Evolutionary conservation across 208 protist species (phyloP).

Genomic region (Trypanosoma scelopori): DNA sequence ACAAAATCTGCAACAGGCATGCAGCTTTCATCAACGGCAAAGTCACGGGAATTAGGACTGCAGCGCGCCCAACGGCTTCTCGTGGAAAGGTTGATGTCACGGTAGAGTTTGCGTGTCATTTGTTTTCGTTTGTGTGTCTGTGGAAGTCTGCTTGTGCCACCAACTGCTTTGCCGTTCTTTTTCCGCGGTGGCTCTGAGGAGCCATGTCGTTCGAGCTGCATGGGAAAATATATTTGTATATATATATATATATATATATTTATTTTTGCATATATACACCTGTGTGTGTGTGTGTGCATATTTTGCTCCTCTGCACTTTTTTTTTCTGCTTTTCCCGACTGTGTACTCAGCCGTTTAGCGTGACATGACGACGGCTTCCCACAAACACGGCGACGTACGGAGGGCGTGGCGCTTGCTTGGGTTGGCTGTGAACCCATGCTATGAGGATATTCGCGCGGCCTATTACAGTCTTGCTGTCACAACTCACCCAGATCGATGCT

Average conservation of each 20-base stretch:
- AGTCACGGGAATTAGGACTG: slow-evolving; percentile 21
- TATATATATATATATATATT: slow-evolving; percentile 1
- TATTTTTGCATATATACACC: slow-evolving; percentile 8
- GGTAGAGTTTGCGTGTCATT: background rate
- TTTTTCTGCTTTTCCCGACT: too few relatives aligned
- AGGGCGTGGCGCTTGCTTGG: slow-evolving; percentile 23
- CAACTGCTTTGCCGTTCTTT: background rate
- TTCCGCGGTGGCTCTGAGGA: background rate
- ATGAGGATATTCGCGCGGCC: slow-evolving; percentile 18
- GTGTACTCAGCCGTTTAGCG: background rate
- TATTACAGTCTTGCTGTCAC: slow-evolving; percentile 21
- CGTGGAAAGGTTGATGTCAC: slow-evolving; percentile 4
- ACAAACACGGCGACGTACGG: background rate
- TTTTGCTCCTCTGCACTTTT: background rate
- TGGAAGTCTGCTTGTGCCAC: background rate
- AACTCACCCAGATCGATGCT: slow-evolving; percentile 27
- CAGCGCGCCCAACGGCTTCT: slow-evolving; percentile 23
- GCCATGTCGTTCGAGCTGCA: too few relatives aligned
- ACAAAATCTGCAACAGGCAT: background rate
- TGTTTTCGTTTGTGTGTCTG: background rate
- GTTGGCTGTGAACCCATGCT: slow-evolving; percentile 9
- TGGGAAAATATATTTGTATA: background rate
- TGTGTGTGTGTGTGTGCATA: background rate
- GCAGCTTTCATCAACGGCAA: background rate
- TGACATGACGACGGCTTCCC: slow-evolving; percentile 8